Evolutionary conservation across 1,139 yeast genomes (phyloP), one percentile per base, ranked within the genome.

Genomic region (Protomyces macrosporus): DNA sequence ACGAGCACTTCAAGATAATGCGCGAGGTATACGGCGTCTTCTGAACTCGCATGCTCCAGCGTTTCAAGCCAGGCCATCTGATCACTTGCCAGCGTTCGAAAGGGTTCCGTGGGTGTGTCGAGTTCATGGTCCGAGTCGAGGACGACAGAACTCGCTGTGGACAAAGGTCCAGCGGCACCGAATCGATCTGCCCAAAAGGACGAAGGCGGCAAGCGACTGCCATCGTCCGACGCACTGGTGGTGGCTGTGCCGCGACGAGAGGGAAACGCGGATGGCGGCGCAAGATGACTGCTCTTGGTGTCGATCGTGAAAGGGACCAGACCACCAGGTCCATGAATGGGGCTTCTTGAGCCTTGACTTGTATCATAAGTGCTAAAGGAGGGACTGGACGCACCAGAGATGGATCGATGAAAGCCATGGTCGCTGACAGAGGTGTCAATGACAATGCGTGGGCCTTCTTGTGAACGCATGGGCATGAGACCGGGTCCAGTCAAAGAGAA

Each of bases 121-220:
- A 40, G 50, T n/a, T 16, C 51, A n/a, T 40, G 48, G 23, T 54
- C 58, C 0, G 39, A 33, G 3, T 54, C 58, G 6, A 45, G 53
- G 14, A 35, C 36, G 16, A 55, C 60, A 3, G 56, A 40, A n/a
- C 48, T 36, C 7, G 62, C 53, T 16, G 52, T 50, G 14, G 45
- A 37, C 12, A 50, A 51, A 3, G 52, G 45, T 5, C 35, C 62
- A 16, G 40, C 50, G 6, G 35, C 52, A 12, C 62, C 62, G 30
- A 58, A 58, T 33, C 53, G 62, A 34, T 58, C 62, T n/a, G 62
- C 62, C 62, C 62, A 58, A 12, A 51, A 51, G 32, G 45, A 30
- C 34, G 55, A 58, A 5, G 62, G 53, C 4, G 53, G 54, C 30
- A 55, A 58, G 9, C 32, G 60, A 16, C 35, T n/a, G 23, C 14